Percentiles rank a stretch among this genome's conserved stretches.
phyloP scores from a whole-genome alignment of 495 filamentous ascomycete genomes.

The Lasiosphaeria miniovina region DNA sequence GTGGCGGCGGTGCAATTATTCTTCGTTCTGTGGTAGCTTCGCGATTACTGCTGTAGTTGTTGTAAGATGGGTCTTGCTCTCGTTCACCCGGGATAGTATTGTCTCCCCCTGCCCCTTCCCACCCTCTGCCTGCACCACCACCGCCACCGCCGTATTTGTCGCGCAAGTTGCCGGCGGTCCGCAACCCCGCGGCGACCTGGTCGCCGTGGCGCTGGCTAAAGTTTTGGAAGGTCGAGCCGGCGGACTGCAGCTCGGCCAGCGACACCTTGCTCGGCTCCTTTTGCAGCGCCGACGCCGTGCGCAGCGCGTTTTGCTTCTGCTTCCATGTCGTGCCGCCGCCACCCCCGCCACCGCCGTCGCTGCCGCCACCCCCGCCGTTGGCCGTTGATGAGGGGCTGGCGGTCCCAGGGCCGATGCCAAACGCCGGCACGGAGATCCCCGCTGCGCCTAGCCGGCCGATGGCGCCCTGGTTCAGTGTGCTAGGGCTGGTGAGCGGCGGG shows the following conservation, averaged over 20 bases:
- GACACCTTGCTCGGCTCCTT: slow-evolving; percentile 59
- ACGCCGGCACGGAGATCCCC: slow-evolving; percentile 76
- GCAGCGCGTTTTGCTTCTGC: slow-evolving; percentile 60
- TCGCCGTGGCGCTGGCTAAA: slow-evolving; percentile 73
- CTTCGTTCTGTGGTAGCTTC: no score
- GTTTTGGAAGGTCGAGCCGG: slow-evolving; percentile 62
- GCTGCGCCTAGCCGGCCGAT: slow-evolving; percentile 66
- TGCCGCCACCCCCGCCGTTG: slow-evolving; percentile 45
- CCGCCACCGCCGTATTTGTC: slow-evolving; percentile 39
- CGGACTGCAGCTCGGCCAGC: slow-evolving; percentile 49
- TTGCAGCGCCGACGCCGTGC: slow-evolving; percentile 53
- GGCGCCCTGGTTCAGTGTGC: slow-evolving; percentile 62
- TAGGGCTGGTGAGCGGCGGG: slow-evolving; percentile 14
- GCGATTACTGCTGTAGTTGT: no score
- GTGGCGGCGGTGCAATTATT: no score
- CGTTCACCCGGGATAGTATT: no score
- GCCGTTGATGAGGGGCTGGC: slow-evolving; percentile 5
- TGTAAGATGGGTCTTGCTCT: no score
- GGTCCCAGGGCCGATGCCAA: slow-evolving; percentile 60
- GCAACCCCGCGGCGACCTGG: slow-evolving; percentile 64
- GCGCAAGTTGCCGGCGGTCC: slow-evolving; percentile 55
- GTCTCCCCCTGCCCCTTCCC: no score
- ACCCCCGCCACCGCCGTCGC: slow-evolving; percentile 19
- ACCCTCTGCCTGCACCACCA: not conserved
- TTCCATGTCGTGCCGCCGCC: slow-evolving; percentile 55